Conservation (phyloP, 192 early-diverging fungal genomes). For the Cetraspora pellucida region DNA sequence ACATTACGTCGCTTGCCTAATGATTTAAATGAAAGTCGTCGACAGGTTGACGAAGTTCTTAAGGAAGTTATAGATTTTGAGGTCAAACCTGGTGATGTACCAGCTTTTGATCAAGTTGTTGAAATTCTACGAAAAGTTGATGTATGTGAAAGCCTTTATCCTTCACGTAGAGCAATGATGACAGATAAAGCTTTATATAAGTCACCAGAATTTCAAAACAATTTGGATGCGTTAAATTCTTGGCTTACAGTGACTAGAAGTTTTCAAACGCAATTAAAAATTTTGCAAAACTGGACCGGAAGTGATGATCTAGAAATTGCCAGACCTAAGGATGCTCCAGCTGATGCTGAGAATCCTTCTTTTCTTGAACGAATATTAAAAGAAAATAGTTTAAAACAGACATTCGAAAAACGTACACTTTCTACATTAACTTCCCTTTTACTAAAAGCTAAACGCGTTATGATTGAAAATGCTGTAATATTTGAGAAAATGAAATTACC, state of each 20-base stretch:
- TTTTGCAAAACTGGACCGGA: constrained; percentile 84
- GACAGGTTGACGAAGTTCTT: constrained; percentile 57
- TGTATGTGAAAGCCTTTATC: constrained; percentile 77
- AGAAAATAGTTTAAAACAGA: constrained; percentile 76
- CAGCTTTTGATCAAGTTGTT: constrained; percentile 63
- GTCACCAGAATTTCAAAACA: constrained; percentile 65
- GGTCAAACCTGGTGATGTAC: constrained; percentile 38
- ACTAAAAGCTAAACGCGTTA: constrained; percentile 63
- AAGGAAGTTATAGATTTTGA: constrained; percentile 69
- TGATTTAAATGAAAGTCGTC: constrained; percentile 65
- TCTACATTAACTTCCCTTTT: constrained; percentile 63
- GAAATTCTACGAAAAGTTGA: constrained; percentile 77
- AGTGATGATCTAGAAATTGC: constrained; percentile 65
- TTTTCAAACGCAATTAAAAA: constrained; percentile 69
- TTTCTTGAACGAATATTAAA: constrained; percentile 87
- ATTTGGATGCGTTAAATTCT: constrained; percentile 71
- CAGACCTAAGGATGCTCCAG: constrained; percentile 53
- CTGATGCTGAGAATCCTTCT: constrained; percentile 58
- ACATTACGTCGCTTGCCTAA: constrained; percentile 59
- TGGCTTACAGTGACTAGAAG: constrained; percentile 76
- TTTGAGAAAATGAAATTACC: constrained; percentile 77
- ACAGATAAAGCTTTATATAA: constrained; percentile 70
- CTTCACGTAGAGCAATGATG: constrained; percentile 63
- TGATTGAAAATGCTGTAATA: constrained; percentile 65
- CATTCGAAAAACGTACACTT: constrained; percentile 73